Percentiles rank a stretch among this genome's conserved stretches.
These are phyloP conservation scores for Polygonum maritimum DNA, from an alignment of 148 eudicot species.

Conservation along the genomic window DNA sequence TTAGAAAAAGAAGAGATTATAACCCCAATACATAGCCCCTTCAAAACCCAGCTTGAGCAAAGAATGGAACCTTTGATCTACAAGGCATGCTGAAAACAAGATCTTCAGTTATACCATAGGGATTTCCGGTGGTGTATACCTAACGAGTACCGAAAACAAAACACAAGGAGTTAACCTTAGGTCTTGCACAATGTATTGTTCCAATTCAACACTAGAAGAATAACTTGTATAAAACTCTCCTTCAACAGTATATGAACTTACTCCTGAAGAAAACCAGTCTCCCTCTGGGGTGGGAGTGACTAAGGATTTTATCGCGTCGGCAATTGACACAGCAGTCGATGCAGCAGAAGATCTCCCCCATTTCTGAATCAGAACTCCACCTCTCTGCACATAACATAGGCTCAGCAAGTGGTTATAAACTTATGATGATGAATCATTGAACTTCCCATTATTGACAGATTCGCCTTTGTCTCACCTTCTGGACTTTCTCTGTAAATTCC, in stretches of 20 bases:
- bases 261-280: constrained; percentile 98
- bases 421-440: background rate
- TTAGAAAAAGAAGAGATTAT: background rate
- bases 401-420: background rate
- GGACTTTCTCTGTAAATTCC: constrained; percentile 80
- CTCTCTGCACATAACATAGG: constrained; percentile 51
- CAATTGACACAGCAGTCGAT: constrained; percentile 91
- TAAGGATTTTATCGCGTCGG: constrained; percentile 84
- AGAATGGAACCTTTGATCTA: constrained; percentile 58
- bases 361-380: constrained; percentile 79
- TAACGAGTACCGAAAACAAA: constrained; percentile 11
- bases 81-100: constrained; percentile 99
- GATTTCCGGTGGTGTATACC: constrained; percentile 91
- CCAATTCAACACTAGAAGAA: background rate
- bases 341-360: constrained; percentile 99
- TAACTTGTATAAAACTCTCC: no score
- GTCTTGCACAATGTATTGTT: background rate
- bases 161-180: background rate
- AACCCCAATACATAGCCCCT: background rate
- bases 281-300: constrained; percentile 88
- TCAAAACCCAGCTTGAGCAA: background rate
- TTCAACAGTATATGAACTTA: constrained; percentile 29
- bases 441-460: background rate
- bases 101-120: constrained; percentile 85
- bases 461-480: constrained; percentile 37